Evolutionary conservation across 2,329 filamentous ascomycete species (phyloP).

Genomic region (Ascochyta rabiei): DNA sequence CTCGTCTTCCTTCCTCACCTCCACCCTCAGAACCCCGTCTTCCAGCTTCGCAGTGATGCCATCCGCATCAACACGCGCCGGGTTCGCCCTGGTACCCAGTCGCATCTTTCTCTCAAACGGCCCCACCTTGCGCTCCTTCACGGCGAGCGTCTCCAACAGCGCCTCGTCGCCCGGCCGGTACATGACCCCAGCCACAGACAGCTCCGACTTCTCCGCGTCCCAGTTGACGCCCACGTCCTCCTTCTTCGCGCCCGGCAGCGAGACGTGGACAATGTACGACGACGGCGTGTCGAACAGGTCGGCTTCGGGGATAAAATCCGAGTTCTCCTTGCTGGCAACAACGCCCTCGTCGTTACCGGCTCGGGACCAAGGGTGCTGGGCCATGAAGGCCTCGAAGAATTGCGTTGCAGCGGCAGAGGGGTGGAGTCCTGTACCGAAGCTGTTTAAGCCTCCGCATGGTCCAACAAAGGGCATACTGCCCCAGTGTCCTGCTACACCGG

Average conservation of each 20-base stretch:
- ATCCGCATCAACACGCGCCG: slow-evolving; percentile 69
- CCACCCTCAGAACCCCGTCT: slow-evolving; percentile 77
- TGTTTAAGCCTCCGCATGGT: background rate
- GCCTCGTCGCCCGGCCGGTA: slow-evolving; percentile 75
- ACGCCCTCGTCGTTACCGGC: slow-evolving; percentile 14
- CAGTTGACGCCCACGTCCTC: slow-evolving; percentile 79
- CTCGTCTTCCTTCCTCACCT: slow-evolving; percentile 71
- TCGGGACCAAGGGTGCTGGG: slow-evolving; percentile 17
- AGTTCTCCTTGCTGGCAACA: slow-evolving; percentile 22
- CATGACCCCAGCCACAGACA: slow-evolving; percentile 74
- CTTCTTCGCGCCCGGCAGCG: slow-evolving; percentile 79
- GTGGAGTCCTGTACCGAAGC: slow-evolving; percentile 26
- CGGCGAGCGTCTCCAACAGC: slow-evolving; percentile 65
- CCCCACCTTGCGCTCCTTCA: slow-evolving; percentile 73
- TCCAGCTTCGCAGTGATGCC: slow-evolving; percentile 77
- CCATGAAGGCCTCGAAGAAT: slow-evolving; percentile 44
- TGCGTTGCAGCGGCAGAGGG: slow-evolving; percentile 40
- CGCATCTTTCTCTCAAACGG: slow-evolving; percentile 74
- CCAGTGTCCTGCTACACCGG: slow-evolving; percentile 37
- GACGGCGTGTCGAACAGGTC: slow-evolving; percentile 75
- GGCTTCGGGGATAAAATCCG: slow-evolving; percentile 66
- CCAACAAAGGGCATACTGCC: slow-evolving; percentile 22
- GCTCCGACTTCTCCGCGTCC: slow-evolving; percentile 69
- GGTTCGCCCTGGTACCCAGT: slow-evolving; percentile 61
- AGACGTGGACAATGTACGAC: slow-evolving; percentile 69